Evolutionary conservation across 768 basidiomycete genomes (phyloP).

Genomic region (Gautieria morchelliformis): DNA sequence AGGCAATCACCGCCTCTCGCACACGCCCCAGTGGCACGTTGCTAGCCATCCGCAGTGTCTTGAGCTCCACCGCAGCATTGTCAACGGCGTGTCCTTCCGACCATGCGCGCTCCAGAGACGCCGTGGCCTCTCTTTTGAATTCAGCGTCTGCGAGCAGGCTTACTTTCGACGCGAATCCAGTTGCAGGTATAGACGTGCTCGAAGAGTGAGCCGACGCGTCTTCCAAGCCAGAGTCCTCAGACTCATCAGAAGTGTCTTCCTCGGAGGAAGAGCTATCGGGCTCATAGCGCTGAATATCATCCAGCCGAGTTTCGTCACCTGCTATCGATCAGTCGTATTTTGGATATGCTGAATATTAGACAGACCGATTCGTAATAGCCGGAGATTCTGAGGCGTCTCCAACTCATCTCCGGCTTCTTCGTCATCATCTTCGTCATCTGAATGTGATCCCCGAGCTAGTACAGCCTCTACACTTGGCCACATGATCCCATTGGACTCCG

Average conservation of each 20-base stretch:
- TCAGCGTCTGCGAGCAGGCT: constrained; percentile 45
- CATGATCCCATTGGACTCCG: constrained; percentile 64
- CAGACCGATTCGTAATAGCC: constrained; percentile 68
- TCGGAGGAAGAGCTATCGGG: constrained; percentile 38
- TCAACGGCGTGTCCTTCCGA: constrained; percentile 86
- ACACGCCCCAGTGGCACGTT: constrained; percentile 86
- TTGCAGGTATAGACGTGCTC: constrained; percentile 29
- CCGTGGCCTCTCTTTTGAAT: constrained; percentile 67
- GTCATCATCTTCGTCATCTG: constrained; percentile 46
- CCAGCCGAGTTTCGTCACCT: constrained; percentile 48
- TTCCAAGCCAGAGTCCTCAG: constrained; percentile 27
- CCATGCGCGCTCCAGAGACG: constrained; percentile 87
- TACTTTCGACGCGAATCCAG: constrained; percentile 23
- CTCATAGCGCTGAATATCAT: constrained; percentile 54
- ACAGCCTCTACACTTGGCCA: constrained; percentile 52
- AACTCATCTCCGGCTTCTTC: constrained; percentile 44
- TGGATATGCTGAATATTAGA: neutral
- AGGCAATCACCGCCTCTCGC: constrained; percentile 80
- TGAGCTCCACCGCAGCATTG: constrained; percentile 88
- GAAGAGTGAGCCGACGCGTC: constrained; percentile 30
- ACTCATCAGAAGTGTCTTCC: constrained; percentile 28
- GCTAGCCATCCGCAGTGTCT: constrained; percentile 93
- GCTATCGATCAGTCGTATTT: neutral
- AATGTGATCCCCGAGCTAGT: neutral
- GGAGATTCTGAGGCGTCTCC: constrained; percentile 52